Evolutionary conservation across 2,329 filamentous ascomycete species (phyloP).

Genomic region (Talaromyces sp.): DNA sequence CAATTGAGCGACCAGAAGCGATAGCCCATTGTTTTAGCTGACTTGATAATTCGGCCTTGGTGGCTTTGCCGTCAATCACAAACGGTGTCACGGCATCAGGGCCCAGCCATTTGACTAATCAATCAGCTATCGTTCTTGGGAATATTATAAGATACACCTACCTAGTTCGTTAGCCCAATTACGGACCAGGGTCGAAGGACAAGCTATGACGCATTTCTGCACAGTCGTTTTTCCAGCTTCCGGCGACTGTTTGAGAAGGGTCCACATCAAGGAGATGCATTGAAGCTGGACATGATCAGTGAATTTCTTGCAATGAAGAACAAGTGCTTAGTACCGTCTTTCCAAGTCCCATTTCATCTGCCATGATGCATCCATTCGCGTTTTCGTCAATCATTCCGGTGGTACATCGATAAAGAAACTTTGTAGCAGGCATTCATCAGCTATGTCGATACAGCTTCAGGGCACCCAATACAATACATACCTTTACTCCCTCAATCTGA

Average conservation of each 20-base stretch:
- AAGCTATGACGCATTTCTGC: conserved; percentile 94
- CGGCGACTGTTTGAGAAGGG: conserved; percentile 88
- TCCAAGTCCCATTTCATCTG: conserved; percentile 96
- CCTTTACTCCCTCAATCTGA: conserved; percentile 94
- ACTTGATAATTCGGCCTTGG: conserved; percentile 85
- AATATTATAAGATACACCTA: conserved; percentile 24
- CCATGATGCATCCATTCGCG: conserved; percentile 98
- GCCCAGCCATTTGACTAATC: conserved; percentile 81
- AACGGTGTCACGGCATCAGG: conserved; percentile 88
- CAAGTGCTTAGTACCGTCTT: conserved; percentile 61
- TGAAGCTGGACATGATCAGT: conserved; percentile 55
- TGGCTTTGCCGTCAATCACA: conserved; percentile 92
- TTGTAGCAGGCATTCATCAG: conserved; percentile 23
- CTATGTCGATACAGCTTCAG: not conserved
- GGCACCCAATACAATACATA: conserved; percentile 22
- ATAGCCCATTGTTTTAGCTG: conserved; percentile 96
- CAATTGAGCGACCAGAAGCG: conserved; percentile 81
- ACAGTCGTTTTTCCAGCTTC: conserved; percentile 93
- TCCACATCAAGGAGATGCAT: conserved; percentile 97
- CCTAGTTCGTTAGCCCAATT: conserved; percentile 95
- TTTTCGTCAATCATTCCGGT: conserved; percentile 93
- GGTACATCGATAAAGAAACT: conserved; percentile 88
- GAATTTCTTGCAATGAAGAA: not conserved
- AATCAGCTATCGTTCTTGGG: conserved; percentile 21
- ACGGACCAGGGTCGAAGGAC: conserved; percentile 89